phyloP scores from a whole-genome alignment of 805 yeast genomes.

The Kockiozyma suomiensis region DNA sequence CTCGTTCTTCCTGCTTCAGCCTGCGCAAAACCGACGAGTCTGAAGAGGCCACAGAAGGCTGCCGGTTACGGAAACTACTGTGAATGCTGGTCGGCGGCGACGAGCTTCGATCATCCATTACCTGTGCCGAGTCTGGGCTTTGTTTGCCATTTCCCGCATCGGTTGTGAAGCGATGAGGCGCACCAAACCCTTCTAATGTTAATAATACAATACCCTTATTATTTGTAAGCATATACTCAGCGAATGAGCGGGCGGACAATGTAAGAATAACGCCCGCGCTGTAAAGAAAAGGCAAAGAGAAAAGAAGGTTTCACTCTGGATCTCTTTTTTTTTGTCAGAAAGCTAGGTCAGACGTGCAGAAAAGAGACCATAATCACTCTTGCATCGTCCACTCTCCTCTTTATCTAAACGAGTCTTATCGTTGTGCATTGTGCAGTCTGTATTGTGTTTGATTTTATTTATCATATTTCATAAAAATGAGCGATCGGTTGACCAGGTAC shows the following conservation, averaged over 20 bases:
- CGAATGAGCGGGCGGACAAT: constrained; percentile 6
- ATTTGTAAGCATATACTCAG: neutral
- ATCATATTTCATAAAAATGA: neutral
- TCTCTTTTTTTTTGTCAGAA: neutral
- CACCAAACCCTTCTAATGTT: neutral
- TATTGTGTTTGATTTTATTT: neutral
- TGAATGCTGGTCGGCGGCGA: constrained; percentile 2
- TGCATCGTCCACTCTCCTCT: too few relatives aligned
- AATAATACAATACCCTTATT: neutral
- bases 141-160: neutral
- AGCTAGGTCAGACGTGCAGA: neutral
- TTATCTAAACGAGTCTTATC: too few relatives aligned
- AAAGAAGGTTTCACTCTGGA: neutral
- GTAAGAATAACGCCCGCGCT: constrained; percentile 1
- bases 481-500: constrained; percentile 23
- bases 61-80: constrained; percentile 11
- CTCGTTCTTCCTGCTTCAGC: neutral
- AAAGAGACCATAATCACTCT: neutral
- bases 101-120: constrained; percentile 3
- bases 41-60: neutral
- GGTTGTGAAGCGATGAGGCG: constrained; percentile 4
- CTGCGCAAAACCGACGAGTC: neutral
- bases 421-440: neutral
- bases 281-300: neutral
- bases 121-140: neutral